phyloP scores from a whole-genome alignment of 371 early-diverging fungal species.

The Rhizomucor miehei region DNA sequence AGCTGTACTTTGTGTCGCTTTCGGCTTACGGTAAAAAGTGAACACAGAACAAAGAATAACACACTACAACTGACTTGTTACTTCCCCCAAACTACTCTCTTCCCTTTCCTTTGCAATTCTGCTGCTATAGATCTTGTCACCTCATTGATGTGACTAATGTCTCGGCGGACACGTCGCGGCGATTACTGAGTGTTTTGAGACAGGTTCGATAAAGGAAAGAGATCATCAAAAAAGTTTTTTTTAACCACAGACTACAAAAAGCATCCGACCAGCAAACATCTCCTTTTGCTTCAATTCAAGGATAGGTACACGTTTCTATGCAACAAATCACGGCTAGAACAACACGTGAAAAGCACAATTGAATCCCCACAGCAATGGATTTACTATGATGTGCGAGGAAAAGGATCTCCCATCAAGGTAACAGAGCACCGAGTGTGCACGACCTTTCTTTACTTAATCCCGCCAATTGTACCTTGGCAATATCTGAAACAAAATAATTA shows the following conservation, averaged over 20 bases:
- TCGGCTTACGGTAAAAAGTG: too few relatives aligned
- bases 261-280: constrained; percentile 13
- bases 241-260: neutral
- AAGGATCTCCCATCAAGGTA: constrained; percentile 16
- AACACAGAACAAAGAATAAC: too few relatives aligned
- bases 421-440: too few relatives aligned
- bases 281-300: constrained; percentile 34
- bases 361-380: constrained; percentile 9
- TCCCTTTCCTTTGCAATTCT: too few relatives aligned
- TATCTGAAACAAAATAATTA: neutral
- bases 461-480: neutral
- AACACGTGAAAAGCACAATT: constrained; percentile 17
- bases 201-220: constrained; percentile 6
- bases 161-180: constrained; percentile 5
- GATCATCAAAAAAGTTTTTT: neutral
- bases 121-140: constrained; percentile 15
- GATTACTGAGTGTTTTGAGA: constrained; percentile 12
- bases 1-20: too few relatives aligned
- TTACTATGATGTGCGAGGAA: constrained; percentile 20
- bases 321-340: constrained; percentile 19
- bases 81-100: too few relatives aligned
- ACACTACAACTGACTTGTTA: too few relatives aligned
- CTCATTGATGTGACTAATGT: constrained; percentile 26
- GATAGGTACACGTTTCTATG: constrained; percentile 44
- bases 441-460: too few relatives aligned